Percentiles rank a stretch among this genome's conserved stretches.
Evolutionary conservation across 805 yeast genomes (phyloP).

Genomic region (Kurtzmaniella cleridarum): DNA sequence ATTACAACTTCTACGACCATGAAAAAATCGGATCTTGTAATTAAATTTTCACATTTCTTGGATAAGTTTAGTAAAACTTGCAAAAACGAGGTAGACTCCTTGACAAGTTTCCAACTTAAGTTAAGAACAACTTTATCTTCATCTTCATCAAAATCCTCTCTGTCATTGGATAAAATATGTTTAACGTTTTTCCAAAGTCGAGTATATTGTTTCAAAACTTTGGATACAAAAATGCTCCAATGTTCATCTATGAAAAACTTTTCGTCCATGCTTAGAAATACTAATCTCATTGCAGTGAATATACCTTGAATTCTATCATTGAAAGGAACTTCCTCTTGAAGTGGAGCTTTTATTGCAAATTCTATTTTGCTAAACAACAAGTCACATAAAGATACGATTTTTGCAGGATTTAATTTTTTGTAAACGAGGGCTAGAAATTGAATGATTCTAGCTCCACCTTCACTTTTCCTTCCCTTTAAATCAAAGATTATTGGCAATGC

Average conservation of each 20-base stretch:
- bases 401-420: conserved; percentile 11
- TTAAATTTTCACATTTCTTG: conserved; percentile 4
- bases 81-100: conserved; percentile 62
- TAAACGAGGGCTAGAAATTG: conserved; percentile 43
- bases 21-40: conserved; percentile 22
- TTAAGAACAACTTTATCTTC: conserved; percentile 49
- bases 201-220: conserved; percentile 15
- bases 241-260: neutral
- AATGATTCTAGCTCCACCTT: conserved; percentile 70
- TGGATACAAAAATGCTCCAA: conserved; percentile 5
- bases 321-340: conserved; percentile 1
- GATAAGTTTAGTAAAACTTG: conserved; percentile 34
- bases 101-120: conserved; percentile 78
- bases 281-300: conserved; percentile 51
- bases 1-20: conserved; percentile 50
- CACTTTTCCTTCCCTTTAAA: conserved; percentile 59
- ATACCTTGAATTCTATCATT: conserved; percentile 62
- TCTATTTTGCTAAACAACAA: conserved; percentile 29
- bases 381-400: conserved; percentile 20
- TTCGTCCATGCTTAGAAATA: conserved; percentile 24
- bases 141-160: conserved; percentile 35
- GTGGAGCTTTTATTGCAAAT: conserved; percentile 22
- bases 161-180: conserved; percentile 56
- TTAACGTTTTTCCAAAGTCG: conserved; percentile 42
- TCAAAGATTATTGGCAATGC: conserved; percentile 26